Evolutionary conservation across 345 rosid species (phyloP).

Genomic region (Orychophragmus violaceus): DNA sequence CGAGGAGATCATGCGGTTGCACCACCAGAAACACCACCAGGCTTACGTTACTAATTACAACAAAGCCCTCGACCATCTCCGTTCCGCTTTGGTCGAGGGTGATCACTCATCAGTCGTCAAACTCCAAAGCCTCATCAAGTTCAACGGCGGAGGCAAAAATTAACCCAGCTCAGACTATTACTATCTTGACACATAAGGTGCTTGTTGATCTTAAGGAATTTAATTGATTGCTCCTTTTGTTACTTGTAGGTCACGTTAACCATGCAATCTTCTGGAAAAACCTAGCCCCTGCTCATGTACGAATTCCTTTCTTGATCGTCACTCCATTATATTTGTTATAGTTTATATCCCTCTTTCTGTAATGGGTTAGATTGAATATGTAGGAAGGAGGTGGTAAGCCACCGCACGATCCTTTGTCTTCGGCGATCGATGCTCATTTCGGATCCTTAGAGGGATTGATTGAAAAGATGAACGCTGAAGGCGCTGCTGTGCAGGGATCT

Average conservation of each 20-base stretch:
- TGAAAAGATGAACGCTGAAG: constrained; percentile 69
- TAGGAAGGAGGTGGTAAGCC: constrained; percentile 96
- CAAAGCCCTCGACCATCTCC: constrained; percentile 68
- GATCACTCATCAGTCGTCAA: constrained; percentile 59
- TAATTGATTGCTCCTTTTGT: background rate
- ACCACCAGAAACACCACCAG: constrained; percentile 94
- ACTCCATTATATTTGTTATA: background rate
- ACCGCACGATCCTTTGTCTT: constrained; percentile 65
- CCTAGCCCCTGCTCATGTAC: constrained; percentile 60
- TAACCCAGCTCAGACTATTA: background rate
- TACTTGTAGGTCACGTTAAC: constrained; percentile 70
- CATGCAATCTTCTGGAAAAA: constrained; percentile 94
- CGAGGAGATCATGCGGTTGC: constrained; percentile 91
- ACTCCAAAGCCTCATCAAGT: constrained; percentile 83
- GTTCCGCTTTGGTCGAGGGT: constrained; percentile 54
- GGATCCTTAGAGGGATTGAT: constrained; percentile 72
- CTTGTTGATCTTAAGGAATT: background rate
- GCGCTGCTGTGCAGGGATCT: constrained; percentile 92
- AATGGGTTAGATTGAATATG: constrained; percentile 9
- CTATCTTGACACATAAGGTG: background rate
- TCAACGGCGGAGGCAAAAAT: constrained; percentile 80
- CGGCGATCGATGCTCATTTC: constrained; percentile 67
- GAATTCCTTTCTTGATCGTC: constrained; percentile 4
- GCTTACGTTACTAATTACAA: constrained; percentile 79
- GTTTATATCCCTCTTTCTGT: background rate